Base-by-base conservation (phyloP, 768 basidiomycete species). In the Pulveroboletus sp. region DNA sequence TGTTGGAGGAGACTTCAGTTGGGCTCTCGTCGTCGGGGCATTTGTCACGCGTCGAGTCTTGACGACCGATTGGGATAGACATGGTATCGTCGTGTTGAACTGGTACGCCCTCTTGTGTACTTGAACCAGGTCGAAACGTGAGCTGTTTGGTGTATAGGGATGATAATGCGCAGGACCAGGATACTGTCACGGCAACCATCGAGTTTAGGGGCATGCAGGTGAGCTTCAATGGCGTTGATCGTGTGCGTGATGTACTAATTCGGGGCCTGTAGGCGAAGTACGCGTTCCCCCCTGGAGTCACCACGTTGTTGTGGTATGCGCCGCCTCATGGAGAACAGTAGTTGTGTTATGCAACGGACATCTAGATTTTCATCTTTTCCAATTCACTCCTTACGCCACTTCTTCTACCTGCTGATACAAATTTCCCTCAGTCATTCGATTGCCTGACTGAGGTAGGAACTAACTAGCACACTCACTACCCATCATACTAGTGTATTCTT, bases 271-370 rank as follows among this genome's bases (percentile, higher is more conserved):
- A 78, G 80, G 87, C 85, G 4, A 77, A 71, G 1, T 85, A 85
- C 63, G 86, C 83, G 3, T 89, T 90, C 72, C 85, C 86, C 2
- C 83, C 87, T 13, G 87, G 87, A 24, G 81, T 89, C 26, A 77
- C 76, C 42, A 79, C 77, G 40, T 61, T 78, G 40, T 75, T 72
- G 75, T 79, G 76, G 77, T 78, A 75, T 56, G 74, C 67, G 21
- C 0, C 10, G 11, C 44, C 54, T 21, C 2, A 2, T 21, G 21
- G 21, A 21, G 21, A 2, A 21, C 21, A 4, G 21, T 21, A 21
- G 21, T 21, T 21, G 21, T 21, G 4, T 21, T 21, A 21, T 21
- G 21, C 21, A 21, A 21, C 21, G 21, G 21, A 21, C 21, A 21
- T 21, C 4, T 21, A 21, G 21, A 21, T 21, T 21, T n/a, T 4